Evolutionary conservation across 108 stramenopile genomes (phyloP), one percentile per base, ranked within the genome.

Genomic region (Aurantiochytrium sp.): DNA sequence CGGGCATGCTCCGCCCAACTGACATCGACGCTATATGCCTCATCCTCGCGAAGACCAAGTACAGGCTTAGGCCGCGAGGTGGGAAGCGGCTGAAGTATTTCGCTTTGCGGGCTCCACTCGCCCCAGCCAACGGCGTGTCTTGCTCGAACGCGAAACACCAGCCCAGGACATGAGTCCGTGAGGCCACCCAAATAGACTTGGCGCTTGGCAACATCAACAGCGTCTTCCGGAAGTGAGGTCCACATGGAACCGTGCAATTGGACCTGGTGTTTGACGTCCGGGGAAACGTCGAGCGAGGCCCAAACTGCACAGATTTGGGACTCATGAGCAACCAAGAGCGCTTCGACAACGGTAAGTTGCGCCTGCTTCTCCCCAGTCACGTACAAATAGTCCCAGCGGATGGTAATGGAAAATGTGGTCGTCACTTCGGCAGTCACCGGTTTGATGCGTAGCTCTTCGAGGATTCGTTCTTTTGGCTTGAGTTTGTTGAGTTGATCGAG

Each of bases 91-190:
- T n/a, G 49, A 53, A 83, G 28, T 0, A 28, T 28, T 12, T 83
- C 19, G 76, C 76, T 83, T 83, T 21, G 76, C 1, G 76, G n/a
- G 51, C 76, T 83, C 76, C 76, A 83, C 16, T 53, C 45, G 23
- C 76, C 76, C 76, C 76, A 83, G 43, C 76, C 76, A 12, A 83
- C 76, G n/a, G 76, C 45, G 51, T 83, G 76, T 45, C 76, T 83
- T 10, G 49, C 76, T 6, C 76, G 76, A 21, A 83, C 76, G 8
- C 76, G 76, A 35, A 83, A 83, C 6, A 23, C 6, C 0, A 83
- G 45, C 12, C 51, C 76, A 47, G 76, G 76, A 53, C 49, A 53
- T 53, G 45, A 6, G 12, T 47, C 23, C 14, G 16, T 23, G 76
- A 83, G 12, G 12, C 76, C 76, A 23, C 49, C 51, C 25, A 83